These are phyloP conservation scores for Xylaria longipes DNA, from an alignment of 495 filamentous ascomycete genomes.

Conservation along the genomic window DNA sequence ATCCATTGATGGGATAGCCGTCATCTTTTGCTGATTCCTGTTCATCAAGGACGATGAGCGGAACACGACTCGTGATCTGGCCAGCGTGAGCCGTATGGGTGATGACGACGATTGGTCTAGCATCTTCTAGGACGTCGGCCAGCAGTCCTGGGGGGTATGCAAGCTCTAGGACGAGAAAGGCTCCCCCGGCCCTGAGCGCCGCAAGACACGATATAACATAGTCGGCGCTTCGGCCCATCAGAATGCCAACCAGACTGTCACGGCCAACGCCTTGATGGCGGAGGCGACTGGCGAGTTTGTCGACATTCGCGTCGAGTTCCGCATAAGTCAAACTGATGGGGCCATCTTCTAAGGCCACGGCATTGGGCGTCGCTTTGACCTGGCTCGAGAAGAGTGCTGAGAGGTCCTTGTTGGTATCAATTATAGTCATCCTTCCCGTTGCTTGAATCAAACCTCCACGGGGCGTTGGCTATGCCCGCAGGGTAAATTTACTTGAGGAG, in stretches of 20 bases:
- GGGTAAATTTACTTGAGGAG: background rate
- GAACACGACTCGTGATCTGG: slow-evolving; percentile 62
- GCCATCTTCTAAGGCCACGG: slow-evolving; percentile 67
- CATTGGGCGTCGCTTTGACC: slow-evolving; percentile 62
- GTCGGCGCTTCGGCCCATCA: slow-evolving; percentile 69
- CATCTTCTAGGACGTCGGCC: slow-evolving; percentile 71
- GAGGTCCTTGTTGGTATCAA: slow-evolving; percentile 69
- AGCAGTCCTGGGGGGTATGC: slow-evolving; percentile 70
- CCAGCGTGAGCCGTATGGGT: slow-evolving; percentile 60
- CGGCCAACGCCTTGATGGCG: slow-evolving; percentile 62
- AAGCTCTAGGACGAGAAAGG: slow-evolving; percentile 73
- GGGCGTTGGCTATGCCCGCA: background rate
- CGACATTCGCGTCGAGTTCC: slow-evolving; percentile 65
- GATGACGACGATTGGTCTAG: slow-evolving; percentile 65
- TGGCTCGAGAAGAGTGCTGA: slow-evolving; percentile 65
- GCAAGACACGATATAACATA: slow-evolving; percentile 75
- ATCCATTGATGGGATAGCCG: slow-evolving; percentile 38
- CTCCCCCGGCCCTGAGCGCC: slow-evolving; percentile 68
- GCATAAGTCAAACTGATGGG: slow-evolving; percentile 62
- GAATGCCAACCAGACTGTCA: slow-evolving; percentile 67
- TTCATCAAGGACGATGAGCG: slow-evolving; percentile 63
- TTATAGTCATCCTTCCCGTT: slow-evolving; percentile 54
- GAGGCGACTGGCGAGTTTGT: slow-evolving; percentile 59
- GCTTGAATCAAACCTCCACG: background rate
- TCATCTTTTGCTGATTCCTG: slow-evolving; percentile 37